These are phyloP conservation scores for Prunus dulcis DNA, from an alignment of 306 rosid genomes.

Conservation along the genomic window DNA sequence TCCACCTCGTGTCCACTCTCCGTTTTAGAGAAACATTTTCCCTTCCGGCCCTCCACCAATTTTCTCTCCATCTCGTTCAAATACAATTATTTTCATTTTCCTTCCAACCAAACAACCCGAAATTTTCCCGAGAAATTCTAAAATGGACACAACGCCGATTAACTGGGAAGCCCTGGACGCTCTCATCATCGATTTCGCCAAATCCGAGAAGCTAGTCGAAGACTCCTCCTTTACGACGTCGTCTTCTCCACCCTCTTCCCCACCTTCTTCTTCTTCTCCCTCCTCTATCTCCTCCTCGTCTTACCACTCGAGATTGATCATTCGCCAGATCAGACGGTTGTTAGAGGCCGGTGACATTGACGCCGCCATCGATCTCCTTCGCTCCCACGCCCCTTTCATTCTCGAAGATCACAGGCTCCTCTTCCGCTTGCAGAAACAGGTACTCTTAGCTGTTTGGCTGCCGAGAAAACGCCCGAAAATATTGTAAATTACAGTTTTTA, in stretches of 20 bases:
- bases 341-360: slow-evolving; percentile 74
- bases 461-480: slow-evolving; percentile 3
- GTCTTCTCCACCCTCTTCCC: slow-evolving; percentile 30
- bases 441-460: slow-evolving; percentile 3
- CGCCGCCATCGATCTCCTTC: slow-evolving; percentile 66
- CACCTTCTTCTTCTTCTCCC: slow-evolving; percentile 37
- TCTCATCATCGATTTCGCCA: slow-evolving; percentile 79
- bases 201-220: slow-evolving; percentile 85
- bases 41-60: not conserved
- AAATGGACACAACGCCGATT: slow-evolving; percentile 76
- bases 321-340: slow-evolving; percentile 79
- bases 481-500: not conserved
- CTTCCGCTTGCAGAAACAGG: slow-evolving; percentile 96
- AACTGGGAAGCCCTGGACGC: slow-evolving; percentile 95
- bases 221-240: slow-evolving; percentile 33
- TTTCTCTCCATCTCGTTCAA: not conserved
- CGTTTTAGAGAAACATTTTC: not conserved
- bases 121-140: slow-evolving; percentile 12
- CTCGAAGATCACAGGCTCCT: slow-evolving; percentile 84
- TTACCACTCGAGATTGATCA: slow-evolving; percentile 70
- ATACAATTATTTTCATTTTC: not conserved
- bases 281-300: slow-evolving; percentile 73
- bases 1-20: not conserved
- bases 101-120: not conserved
- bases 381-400: slow-evolving; percentile 72